These are phyloP conservation scores for Nicotiana undulata DNA, from an alignment of 257 asterid genomes.

Conservation along the genomic window DNA sequence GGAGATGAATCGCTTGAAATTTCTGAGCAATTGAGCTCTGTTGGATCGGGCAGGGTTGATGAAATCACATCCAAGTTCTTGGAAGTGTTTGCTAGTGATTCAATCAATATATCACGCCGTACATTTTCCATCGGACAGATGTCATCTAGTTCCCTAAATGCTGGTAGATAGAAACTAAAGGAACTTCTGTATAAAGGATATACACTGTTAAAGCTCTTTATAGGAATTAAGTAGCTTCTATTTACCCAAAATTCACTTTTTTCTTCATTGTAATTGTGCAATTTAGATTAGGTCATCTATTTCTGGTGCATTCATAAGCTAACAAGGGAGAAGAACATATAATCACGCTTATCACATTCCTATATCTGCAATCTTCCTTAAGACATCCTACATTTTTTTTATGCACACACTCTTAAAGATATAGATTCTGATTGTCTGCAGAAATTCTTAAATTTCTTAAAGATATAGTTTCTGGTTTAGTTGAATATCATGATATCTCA, in stretches of 20 bases:
- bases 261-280: background rate
- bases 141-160: conserved; percentile 29
- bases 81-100: background rate
- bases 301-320: background rate
- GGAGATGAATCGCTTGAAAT: conserved; percentile 18
- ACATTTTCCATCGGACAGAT: conserved; percentile 32
- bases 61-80: conserved; percentile 12
- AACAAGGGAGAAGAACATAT: background rate
- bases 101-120: conserved; percentile 11
- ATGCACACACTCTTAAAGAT: background rate
- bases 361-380: background rate
- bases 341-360: background rate
- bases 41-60: conserved; percentile 1
- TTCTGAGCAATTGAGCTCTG: conserved; percentile 6
- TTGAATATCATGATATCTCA: background rate
- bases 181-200: background rate
- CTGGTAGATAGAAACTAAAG: conserved; percentile 31
- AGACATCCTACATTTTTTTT: background rate
- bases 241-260: background rate
- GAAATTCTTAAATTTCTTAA: background rate
- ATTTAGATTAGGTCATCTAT: background rate
- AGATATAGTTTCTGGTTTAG: background rate
- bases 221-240: background rate
- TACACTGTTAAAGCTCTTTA: background rate
- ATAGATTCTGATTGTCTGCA: no score